Base-by-base conservation (phyloP, 768 basidiomycete species). In the Mycena pura region DNA sequence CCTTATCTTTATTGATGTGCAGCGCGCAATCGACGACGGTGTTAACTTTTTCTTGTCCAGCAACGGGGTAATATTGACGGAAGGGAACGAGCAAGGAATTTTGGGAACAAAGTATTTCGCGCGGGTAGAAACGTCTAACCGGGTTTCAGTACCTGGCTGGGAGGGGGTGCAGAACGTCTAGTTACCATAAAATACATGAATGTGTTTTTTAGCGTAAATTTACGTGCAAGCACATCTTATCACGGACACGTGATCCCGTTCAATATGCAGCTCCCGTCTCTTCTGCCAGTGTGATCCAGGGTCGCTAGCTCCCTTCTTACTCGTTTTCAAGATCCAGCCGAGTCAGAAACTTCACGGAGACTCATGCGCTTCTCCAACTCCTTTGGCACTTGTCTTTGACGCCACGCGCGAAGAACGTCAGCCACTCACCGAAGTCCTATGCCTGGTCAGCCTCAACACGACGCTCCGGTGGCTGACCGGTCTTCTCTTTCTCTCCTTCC, bases 61-160 rank as follows among this genome's bases (percentile, higher is more conserved):
- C 3, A 98, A 99, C 63, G 94, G 93, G 2, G 96, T 98, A 19
- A 83, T 98, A 11, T 83, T 99, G 1, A 94, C 93, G 0, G 87
- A 86, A 48, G 96, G 96, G 1, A 79, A 93, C 60, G 79, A 79
- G 39, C 68, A 71, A 3, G 94, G 95, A 0, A 78, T 85, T 55
- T 69, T 96, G 13, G 68, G 75, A 1, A 81, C 86, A 4, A 75
- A 84, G 24, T 91, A 86, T 69, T 99, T 97, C 75, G 65, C 76
- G 17, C 81, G 84, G 15, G 94, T 94, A 2, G 88, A 90, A 64
- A 80, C 82, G 59, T 70, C 75, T 3, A 75, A 80, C 27, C 71
- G 77, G 27, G 68, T 66, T 9, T 10, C 36, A 5, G 71, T 73
- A 7, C 31, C 61, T 76, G 28, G 66, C 60, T 63, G 79, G 78